Base-by-base conservation (phyloP, 495 filamentous ascomycete genomes). In the Penicillium atrosanguineum region DNA sequence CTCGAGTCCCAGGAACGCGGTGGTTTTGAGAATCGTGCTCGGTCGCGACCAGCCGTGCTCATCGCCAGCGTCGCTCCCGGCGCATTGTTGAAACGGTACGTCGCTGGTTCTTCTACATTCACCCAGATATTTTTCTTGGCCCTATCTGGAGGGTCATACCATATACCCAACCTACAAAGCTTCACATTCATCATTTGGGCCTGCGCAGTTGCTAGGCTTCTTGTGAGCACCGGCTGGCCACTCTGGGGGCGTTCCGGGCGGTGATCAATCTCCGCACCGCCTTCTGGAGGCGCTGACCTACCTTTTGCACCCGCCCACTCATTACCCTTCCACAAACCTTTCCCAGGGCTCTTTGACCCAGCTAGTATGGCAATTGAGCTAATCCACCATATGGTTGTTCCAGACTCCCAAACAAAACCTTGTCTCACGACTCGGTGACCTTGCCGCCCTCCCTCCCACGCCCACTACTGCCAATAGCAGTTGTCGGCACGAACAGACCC, bases 231-330 rank as follows among this genome's bases (percentile, higher is more conserved):
- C 48, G 53, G 59, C 31, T 62, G 48, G 48, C 66, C 60, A 59
- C 59, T 64, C 58, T 73, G 68, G 69, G 69, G 69, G 55, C 52
- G 55, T 57, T 62, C 31, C 58, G 65, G 65, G 59, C 60, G 63
- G 70, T 70, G 69, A 73, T 69, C 66, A 75, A 70, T 74, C 72
- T 76, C 73, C 73, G 73, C 73, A 76, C 73, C 73, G 73, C 73
- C 73, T 76, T 71, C 68, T 68, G 61, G 56, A 64, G 62, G 61
- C 62, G 50, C 56, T 59, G 50, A 55, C 56, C 60, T 55, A 52
- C 52, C 56, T 45, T 46, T 63, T 36, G 45, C 60, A 65, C 61
- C 61, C 65, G 55, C 58, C 54, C 46, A 48, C 50, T 44, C 48
- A 55, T 20, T 56, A 53, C 46, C 53, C 56, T 37, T 58, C 48